Evolutionary conservation across 139 green algal genomes (phyloP).

Genomic region (Micromonas pusilla): DNA sequence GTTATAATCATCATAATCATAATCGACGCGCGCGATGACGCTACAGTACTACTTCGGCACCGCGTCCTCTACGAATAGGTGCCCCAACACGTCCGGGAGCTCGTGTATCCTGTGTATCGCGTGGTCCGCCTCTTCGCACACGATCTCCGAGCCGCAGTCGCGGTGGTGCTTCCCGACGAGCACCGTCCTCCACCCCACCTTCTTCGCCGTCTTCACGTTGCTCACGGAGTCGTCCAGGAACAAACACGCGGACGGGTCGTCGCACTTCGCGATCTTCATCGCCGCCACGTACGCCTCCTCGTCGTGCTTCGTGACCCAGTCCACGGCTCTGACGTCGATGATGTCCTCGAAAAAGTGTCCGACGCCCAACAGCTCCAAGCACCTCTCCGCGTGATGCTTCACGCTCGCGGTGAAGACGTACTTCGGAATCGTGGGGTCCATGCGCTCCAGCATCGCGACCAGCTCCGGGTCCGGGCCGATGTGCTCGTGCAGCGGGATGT

Average conservation of each 20-base stretch:
- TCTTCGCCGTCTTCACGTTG: constrained; percentile 27
- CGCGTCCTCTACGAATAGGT: not conserved
- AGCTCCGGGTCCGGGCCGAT: constrained; percentile 11
- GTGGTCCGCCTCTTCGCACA: constrained; percentile 13
- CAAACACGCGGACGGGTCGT: constrained; percentile 10
- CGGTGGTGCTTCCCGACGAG: constrained; percentile 15
- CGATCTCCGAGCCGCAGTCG: constrained; percentile 9
- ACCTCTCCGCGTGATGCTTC: constrained; percentile 16
- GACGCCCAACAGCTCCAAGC: constrained; percentile 17
- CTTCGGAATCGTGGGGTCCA: constrained; percentile 1
- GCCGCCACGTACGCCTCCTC: constrained; percentile 15
- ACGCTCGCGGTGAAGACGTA: constrained; percentile 27
- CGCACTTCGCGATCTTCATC: constrained; percentile 4
- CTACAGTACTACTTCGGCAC: too few relatives aligned
- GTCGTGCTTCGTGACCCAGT: constrained; percentile 23
- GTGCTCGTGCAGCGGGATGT: constrained; percentile 10
- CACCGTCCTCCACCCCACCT: constrained; percentile 25
- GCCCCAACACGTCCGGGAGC: not conserved
- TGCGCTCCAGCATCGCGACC: not conserved
- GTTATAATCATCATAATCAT: too few relatives aligned
- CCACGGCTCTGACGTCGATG: constrained; percentile 27
- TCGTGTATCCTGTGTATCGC: constrained; percentile 15
- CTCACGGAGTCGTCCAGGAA: constrained; percentile 28
- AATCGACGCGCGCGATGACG: too few relatives aligned
- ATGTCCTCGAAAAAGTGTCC: constrained; percentile 25